Base-by-base conservation (phyloP, 495 filamentous ascomycete species). In the Endocarpon pusillum region DNA sequence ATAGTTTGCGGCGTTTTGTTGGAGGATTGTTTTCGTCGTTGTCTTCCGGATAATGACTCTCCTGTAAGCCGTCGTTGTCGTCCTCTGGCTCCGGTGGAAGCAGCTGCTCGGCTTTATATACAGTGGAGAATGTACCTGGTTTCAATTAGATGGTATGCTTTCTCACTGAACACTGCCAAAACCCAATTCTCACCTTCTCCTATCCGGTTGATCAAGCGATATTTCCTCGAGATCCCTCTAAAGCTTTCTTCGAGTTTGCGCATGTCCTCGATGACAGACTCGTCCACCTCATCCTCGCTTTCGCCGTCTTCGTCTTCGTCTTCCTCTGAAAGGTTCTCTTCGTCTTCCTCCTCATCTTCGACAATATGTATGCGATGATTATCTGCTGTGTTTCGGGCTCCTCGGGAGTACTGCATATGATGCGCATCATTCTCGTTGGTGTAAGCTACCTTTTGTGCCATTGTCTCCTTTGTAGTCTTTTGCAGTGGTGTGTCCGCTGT, bases 21-120 rank as follows among this genome's bases (percentile, higher is more conserved):
- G 71, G 69, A 12, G 75, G 74, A 21, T 71, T 67, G 18, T 57
- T 46, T 26, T 69, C 70, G 36, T 77, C 65, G 35, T 70, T 71
- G 38, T 71, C 54, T 41, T 75, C 69, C 12, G 47, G 40, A 25
- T 57, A 58, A 16, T 78, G 43, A 45, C 94, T 84, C 89, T 89
- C 96, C 32, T 73, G 66, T 53, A 94, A 94, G 25, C 77, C 55
- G 55, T 82, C 91, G 28, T 66, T 52, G 33, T 92, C 68, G 47
- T 94, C 94, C 19, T 31, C 28, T 4, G 12, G 5, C 7, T 31
- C 28, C 7, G 28, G 12, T 31, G 28, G 28, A 18, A 71, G 63
- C n/a, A 94, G 58, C 51, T 99, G 91, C 55, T 99, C 89, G 21
- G 89, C 89, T 52, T 96, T 96, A 58, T 96, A 99, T 0, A 99